phyloP scores from a whole-genome alignment of 1,284 basidiomycete species.

The Cutaneotrichosporon dermatis region DNA sequence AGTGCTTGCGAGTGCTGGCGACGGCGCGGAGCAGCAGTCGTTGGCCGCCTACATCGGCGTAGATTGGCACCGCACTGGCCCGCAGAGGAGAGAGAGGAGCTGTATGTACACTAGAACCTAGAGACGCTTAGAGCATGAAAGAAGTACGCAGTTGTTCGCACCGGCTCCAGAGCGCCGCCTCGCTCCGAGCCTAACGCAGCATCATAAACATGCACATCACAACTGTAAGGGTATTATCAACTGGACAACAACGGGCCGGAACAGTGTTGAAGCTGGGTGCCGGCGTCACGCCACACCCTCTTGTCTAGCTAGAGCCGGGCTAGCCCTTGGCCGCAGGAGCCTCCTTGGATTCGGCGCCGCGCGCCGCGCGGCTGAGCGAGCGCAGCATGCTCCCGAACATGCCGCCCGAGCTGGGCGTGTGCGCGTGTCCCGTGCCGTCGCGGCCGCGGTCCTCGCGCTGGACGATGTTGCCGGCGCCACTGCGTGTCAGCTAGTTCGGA shows the following conservation, averaged over 20 bases:
- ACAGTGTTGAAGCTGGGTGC: too few species aligned
- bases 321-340: too few species aligned
- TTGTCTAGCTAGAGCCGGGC: too few species aligned
- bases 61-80: too few species aligned
- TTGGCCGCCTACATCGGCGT: too few species aligned
- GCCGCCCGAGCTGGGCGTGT: constrained; percentile 27
- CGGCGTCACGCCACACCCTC: too few species aligned
- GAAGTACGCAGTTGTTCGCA: not conserved
- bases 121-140: not conserved
- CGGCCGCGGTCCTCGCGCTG: constrained; percentile 4
- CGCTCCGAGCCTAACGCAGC: too few species aligned
- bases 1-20: too few species aligned
- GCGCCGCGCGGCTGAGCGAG: constrained; percentile 41
- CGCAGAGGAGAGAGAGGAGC: not conserved
- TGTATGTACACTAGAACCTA: not conserved
- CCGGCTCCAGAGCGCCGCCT: not conserved
- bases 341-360: constrained; percentile 16
- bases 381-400: constrained; percentile 44
- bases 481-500: constrained; percentile 8
- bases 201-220: not conserved
- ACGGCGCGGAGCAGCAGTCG: too few species aligned
- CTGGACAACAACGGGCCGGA: too few species aligned
- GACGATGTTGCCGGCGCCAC: constrained; percentile 41
- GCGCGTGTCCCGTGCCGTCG: constrained; percentile 31
- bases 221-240: not conserved